Conservation (phyloP, 345 rosid genomes). For the Carallia brachiata region DNA sequence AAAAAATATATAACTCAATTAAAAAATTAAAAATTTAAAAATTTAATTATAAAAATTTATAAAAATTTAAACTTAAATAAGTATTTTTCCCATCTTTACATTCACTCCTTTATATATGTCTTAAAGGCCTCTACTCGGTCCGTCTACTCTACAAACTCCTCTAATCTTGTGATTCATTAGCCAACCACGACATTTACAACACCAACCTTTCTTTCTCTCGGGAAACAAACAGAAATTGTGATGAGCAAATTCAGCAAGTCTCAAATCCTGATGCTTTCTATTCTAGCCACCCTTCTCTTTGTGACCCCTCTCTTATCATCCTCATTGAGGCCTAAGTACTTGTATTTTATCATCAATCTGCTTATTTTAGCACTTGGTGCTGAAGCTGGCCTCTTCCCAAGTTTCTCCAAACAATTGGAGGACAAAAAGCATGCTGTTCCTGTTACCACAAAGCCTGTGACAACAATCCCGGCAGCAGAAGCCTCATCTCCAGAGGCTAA, state of each 20-base stretch:
- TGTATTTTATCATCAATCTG: conserved; percentile 56
- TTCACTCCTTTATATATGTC: conserved; percentile 17
- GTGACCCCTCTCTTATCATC: conserved; percentile 51
- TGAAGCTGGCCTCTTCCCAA: conserved; percentile 58
- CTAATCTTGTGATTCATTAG: background rate
- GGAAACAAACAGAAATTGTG: background rate
- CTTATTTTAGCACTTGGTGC: conserved; percentile 62
- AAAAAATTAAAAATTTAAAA: too few species aligned
- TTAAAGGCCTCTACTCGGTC: conserved; percentile 3
- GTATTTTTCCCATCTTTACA: too few species aligned
- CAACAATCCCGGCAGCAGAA: background rate
- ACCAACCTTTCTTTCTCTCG: background rate
- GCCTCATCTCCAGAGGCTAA: background rate
- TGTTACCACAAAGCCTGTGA: conserved; percentile 20
- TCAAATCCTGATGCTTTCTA: conserved; percentile 35
- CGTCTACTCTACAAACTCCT: conserved; percentile 19
- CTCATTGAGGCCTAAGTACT: conserved; percentile 45
- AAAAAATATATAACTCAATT: too few species aligned
- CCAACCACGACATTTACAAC: background rate
- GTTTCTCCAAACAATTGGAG: conserved; percentile 37
- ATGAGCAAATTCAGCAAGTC: conserved; percentile 48
- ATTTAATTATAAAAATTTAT: too few species aligned
- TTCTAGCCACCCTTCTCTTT: conserved; percentile 46
- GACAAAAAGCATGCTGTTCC: conserved; percentile 18
- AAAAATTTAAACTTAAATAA: too few species aligned